Evolutionary conservation across 176 grass and related monocot species (phyloP).

Genomic region (Dactylis glomerata): DNA sequence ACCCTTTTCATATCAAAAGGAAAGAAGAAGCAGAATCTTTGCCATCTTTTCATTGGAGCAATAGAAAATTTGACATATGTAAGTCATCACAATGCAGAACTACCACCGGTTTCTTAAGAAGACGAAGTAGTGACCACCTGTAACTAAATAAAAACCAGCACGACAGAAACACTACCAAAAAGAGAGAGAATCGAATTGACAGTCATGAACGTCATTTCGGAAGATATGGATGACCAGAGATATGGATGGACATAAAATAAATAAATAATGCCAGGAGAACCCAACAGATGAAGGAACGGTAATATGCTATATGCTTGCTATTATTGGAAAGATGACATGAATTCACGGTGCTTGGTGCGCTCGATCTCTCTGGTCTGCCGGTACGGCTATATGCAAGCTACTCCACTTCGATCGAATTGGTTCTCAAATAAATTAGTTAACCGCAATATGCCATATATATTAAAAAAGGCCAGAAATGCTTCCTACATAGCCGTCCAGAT

Average conservation of each 20-base stretch:
- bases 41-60: neutral
- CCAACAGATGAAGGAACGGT: neutral
- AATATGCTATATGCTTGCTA: neutral
- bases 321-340: neutral
- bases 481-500: neutral
- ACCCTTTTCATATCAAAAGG: neutral
- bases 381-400: neutral
- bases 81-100: neutral
- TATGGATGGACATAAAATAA: neutral
- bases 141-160: neutral
- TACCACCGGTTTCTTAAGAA: neutral
- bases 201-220: slow-evolving; percentile 5
- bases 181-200: slow-evolving; percentile 11
- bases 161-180: neutral
- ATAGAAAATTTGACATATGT: neutral
- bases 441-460: neutral
- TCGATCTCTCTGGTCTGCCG: neutral
- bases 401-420: neutral
- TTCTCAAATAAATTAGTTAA: neutral
- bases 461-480: no score
- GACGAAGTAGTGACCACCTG: neutral
- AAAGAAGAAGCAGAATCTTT: neutral
- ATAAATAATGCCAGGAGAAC: neutral
- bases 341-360: neutral
- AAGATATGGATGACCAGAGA: slow-evolving; percentile 11